Percentiles rank a stretch among this genome's conserved stretches.
Evolutionary conservation across 352 stramenopile species (phyloP).

Genomic region (Aphanomyces astaci): DNA sequence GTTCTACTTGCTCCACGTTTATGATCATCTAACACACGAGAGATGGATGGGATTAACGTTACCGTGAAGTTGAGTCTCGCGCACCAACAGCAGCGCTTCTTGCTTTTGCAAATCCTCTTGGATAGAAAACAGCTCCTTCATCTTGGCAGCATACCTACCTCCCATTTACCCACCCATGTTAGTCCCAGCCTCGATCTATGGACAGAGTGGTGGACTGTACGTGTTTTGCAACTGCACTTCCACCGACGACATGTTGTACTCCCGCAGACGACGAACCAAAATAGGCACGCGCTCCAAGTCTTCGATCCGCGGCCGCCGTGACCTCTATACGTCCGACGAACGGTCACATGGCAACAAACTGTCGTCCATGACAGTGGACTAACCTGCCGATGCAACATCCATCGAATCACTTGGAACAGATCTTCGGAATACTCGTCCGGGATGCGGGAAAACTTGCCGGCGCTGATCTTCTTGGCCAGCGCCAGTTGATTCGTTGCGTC

Average conservation of each 20-base stretch:
- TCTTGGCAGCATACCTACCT: slow-evolving; percentile 36
- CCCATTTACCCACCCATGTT: background rate
- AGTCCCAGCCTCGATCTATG: too few species aligned
- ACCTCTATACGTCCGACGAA: slow-evolving; percentile 34
- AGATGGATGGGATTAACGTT: too few species aligned
- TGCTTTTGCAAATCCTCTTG: slow-evolving; percentile 80
- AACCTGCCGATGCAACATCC: slow-evolving; percentile 79
- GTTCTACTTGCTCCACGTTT: slow-evolving; percentile 32
- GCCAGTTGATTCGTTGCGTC: slow-evolving; percentile 88
- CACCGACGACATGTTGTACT: slow-evolving; percentile 39
- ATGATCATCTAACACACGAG: too few species aligned
- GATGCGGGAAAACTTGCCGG: slow-evolving; percentile 86
- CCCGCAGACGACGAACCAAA: slow-evolving; percentile 68
- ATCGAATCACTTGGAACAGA: slow-evolving; percentile 83
- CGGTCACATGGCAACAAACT: background rate
- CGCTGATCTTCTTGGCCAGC: slow-evolving; percentile 91
- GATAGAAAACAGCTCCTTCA: slow-evolving; percentile 80
- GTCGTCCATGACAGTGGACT: too few species aligned
- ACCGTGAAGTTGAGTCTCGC: slow-evolving; percentile 83
- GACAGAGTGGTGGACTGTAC: slow-evolving; percentile 52
- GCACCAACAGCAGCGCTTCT: slow-evolving; percentile 70
- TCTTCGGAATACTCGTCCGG: slow-evolving; percentile 86
- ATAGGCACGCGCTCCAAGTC: slow-evolving; percentile 77
- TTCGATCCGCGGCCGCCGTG: slow-evolving; percentile 72
- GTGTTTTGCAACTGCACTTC: slow-evolving; percentile 68